Evolutionary conservation across 371 early-diverging fungal genomes (phyloP).

Genomic region (Quaeritorhiza haematococci): DNA sequence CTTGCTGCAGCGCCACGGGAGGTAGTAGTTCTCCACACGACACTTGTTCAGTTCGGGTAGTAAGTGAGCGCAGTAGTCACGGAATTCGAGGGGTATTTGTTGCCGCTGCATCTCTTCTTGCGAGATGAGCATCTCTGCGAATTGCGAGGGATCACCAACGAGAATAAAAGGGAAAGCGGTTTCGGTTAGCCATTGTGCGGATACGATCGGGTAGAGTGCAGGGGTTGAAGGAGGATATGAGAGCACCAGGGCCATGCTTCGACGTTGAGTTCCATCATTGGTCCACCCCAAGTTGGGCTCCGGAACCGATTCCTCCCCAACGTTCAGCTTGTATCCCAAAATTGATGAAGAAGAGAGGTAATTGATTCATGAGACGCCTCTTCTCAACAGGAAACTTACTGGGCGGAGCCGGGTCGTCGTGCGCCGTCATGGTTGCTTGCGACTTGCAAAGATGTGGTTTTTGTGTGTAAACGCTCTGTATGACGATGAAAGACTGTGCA

Average conservation of each 20-base stretch:
- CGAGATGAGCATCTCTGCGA: constrained; percentile 79
- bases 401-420: constrained; percentile 21
- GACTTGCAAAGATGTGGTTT: too few relatives aligned
- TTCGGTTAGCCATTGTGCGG: neutral
- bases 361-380: too few relatives aligned
- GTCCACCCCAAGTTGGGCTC: too few relatives aligned
- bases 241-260: too few relatives aligned
- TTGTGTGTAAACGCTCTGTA: neutral
- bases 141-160: neutral
- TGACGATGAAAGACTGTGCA: neutral
- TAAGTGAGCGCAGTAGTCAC: constrained; percentile 92
- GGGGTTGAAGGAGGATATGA: neutral
- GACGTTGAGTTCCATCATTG: too few relatives aligned
- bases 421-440: constrained; percentile 9
- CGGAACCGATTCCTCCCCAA: too few relatives aligned
- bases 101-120: constrained; percentile 81
- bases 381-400: constrained; percentile 17
- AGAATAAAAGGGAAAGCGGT: neutral
- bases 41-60: constrained; percentile 88
- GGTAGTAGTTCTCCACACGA: constrained; percentile 73
- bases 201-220: neutral
- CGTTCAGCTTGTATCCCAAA: too few relatives aligned
- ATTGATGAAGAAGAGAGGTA: too few relatives aligned
- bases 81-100: constrained; percentile 79
- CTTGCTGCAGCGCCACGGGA: constrained; percentile 90